Evolutionary conservation across 2,329 filamentous ascomycete species (phyloP), one percentile per base, ranked within the genome.

Genomic region (Cladosporium oxysporum): DNA sequence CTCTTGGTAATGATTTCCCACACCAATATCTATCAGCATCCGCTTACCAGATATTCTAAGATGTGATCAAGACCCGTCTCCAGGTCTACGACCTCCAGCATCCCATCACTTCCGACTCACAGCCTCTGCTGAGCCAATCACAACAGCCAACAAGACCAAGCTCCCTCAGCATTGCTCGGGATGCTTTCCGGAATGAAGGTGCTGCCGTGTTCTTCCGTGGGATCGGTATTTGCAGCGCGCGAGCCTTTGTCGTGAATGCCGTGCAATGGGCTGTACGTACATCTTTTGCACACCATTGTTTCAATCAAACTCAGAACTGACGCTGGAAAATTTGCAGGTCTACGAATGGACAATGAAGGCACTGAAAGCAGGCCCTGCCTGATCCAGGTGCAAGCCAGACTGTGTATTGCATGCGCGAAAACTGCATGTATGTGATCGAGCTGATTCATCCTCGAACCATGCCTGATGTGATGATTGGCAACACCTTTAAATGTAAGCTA

Each of bases 221-320:
- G 1, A 77, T 98, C 50, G 87, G 88, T 0, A 84, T 97, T 35
- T 98, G 94, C 77, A 96, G 91, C 77, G 79, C 91, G 10, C 83
- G 94, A 71, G 94, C 94, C 0, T 97, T 98, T 76, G 82, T 96
- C 62, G 94, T 97, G 47, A 97, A 97, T 80, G 93, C 94, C 2
- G 90, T 92, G n/a, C 87, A 89, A 81, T 98, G 93, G 93, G 90
- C 90, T 28, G 87, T 92, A 63, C 68, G 73, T 69, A 41, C 4
- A 53, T 21, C 21, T 21, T 57, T 44, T 41, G 28, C 49, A 41
- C n/a, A 28, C 23, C 37, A 37, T 18, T 11, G 59, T 23, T 47
- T 21, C 23, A 11, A 16, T 16, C 16, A 5, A 3, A 28, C 8
- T 10, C 29, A 7, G 5, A 14, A 23, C 37, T 53, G 12, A 57